Percentiles rank a stretch among this genome's conserved stretches.
phyloP scores from a whole-genome alignment of 2,329 filamentous ascomycete genomes.

The Beauveria caledonica region DNA sequence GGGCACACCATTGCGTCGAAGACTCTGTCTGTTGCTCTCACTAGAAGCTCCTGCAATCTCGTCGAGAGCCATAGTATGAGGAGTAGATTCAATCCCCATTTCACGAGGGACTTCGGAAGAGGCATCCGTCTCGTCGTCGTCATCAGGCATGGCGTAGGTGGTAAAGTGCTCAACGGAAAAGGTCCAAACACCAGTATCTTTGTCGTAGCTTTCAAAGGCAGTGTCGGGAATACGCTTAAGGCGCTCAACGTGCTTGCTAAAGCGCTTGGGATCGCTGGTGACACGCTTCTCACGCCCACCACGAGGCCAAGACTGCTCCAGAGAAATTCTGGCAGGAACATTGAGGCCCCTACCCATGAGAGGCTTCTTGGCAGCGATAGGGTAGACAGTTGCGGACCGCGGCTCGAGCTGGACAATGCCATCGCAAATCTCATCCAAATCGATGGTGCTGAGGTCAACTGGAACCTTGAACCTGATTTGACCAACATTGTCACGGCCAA shows the following conservation, averaged over 20 bases:
- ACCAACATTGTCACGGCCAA: conserved; percentile 77
- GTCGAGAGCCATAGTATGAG: conserved; percentile 18
- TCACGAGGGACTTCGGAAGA: conserved; percentile 17
- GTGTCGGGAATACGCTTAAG: conserved; percentile 75
- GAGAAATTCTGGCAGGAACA: conserved; percentile 76
- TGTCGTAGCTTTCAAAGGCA: conserved; percentile 72
- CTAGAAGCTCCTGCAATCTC: conserved; percentile 19
- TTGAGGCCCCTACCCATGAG: conserved; percentile 82
- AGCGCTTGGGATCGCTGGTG: conserved; percentile 49
- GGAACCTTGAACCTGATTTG: conserved; percentile 71
- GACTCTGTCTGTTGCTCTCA: conserved; percentile 53
- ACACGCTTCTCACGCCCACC: conserved; percentile 46
- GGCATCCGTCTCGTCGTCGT: conserved; percentile 35
- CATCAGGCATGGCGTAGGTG: conserved; percentile 79
- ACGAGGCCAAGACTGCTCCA: conserved; percentile 91
- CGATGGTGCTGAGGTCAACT: conserved; percentile 73
- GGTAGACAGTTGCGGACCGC: conserved; percentile 84
- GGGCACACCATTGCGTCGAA: conserved; percentile 49
- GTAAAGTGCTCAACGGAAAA: conserved; percentile 97
- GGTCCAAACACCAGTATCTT: conserved; percentile 74
- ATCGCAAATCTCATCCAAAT: conserved; percentile 71
- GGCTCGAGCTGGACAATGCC: conserved; percentile 67
- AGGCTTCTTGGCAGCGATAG: conserved; percentile 67
- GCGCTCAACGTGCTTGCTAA: conserved; percentile 74
- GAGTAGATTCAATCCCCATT: conserved; percentile 25